Evolutionary conservation across 805 yeast species (phyloP).

Genomic region (Cyberlindnera petersonii): DNA sequence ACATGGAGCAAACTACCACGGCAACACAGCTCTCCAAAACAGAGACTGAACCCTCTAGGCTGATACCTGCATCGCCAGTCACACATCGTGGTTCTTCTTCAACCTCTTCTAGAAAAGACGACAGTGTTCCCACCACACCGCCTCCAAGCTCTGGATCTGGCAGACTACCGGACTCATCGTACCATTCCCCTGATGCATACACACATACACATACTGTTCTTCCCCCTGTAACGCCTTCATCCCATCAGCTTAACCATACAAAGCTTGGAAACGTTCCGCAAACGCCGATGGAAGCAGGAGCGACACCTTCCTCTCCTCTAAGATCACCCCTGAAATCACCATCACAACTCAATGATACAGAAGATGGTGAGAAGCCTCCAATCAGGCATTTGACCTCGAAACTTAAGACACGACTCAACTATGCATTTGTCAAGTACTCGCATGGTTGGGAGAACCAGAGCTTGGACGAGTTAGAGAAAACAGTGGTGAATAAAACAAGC

Average conservation of each 20-base stretch:
- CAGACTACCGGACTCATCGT: conserved; percentile 3
- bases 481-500: conserved; percentile 8
- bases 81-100: conserved; percentile 5
- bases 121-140: conserved; percentile 22
- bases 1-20: background rate
- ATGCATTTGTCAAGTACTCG: conserved; percentile 39
- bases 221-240: conserved; percentile 26
- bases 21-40: background rate
- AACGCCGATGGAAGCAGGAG: conserved; percentile 18
- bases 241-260: conserved; percentile 2
- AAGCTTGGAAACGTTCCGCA: conserved; percentile 25
- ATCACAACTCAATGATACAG: conserved; percentile 18
- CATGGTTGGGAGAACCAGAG: conserved; percentile 30
- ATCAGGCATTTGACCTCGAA: conserved; percentile 38
- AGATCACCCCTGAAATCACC: conserved; percentile 30
- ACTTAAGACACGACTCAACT: conserved; percentile 37
- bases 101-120: conserved; percentile 1
- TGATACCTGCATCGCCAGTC: conserved; percentile 16
- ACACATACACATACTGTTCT: conserved; percentile 11
- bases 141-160: conserved; percentile 9
- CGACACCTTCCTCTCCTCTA: conserved; percentile 18
- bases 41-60: background rate
- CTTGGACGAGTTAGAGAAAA: conserved; percentile 27
- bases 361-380: conserved; percentile 31
- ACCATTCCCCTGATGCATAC: conserved; percentile 21